Evolutionary conservation across 352 stramenopile genomes (phyloP), one percentile per base, ranked within the genome.

Genomic region (Blastocystis sp.): DNA sequence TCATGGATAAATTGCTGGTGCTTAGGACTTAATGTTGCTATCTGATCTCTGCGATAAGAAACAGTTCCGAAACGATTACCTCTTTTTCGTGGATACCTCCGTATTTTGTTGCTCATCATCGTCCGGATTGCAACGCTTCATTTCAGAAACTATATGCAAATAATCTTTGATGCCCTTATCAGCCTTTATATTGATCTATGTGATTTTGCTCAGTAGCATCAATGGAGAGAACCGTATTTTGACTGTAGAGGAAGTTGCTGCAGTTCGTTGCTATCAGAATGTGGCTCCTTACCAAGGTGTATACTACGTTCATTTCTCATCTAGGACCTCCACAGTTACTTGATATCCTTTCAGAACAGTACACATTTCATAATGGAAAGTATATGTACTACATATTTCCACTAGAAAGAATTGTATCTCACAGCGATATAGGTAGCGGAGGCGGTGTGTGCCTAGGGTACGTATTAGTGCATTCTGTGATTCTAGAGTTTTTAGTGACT

Each of bases 331-430:
- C 66, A 59, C 66, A 55, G 4, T 53, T 81, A 20, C 11, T 16
- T n/a, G 37, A 75, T 0, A n/a, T 75, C 9, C 26, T n/a, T 63
- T 34, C 26, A 43, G 70, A 81, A 54, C 45, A 16, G 7, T 41
- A 63, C 13, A 41, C 50, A 41, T 54, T 62, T 24, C 41, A 26
- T 37, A 81, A 81, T 41, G 55, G 50, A 43, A 81, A 81, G 26
- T 30, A 81, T 6, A 81, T 53, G 20, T 81, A 81, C 24, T 81
- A 63, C 50, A 63, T 81, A 7, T 26, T 3, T 34, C 70, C 50
- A 13, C 55, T 81, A 34, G 55, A 64, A 41, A 62, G 20, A n/a
- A 45, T 81, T 20, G 30, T 39, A 50, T 26, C 9, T 50, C 9
- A 43, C 24, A 30, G 55, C 41, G 5, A 64, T 37, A 13, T 34